phyloP scores from a whole-genome alignment of 768 basidiomycete genomes.

The Russula sp. region DNA sequence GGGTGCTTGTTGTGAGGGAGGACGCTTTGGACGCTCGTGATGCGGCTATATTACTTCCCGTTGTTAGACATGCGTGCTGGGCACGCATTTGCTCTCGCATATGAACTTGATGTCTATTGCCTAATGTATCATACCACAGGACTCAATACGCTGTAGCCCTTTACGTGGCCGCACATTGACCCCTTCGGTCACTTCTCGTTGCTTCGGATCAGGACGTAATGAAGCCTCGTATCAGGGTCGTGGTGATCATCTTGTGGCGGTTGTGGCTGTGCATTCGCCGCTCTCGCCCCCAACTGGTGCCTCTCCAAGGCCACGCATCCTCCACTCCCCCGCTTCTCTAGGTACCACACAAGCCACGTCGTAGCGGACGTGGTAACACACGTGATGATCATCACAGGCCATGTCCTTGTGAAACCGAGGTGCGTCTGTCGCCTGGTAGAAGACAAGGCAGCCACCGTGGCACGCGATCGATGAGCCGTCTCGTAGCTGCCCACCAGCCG shows the following conservation, averaged over 20 bases:
- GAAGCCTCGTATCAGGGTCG: background rate
- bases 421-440: constrained; percentile 69
- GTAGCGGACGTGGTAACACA: constrained; percentile 49
- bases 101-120: background rate
- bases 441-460: constrained; percentile 36
- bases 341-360: constrained; percentile 51
- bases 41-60: no score
- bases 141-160: background rate
- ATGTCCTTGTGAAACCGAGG: constrained; percentile 62
- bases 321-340: constrained; percentile 39
- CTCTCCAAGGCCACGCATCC: background rate
- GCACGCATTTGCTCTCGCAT: background rate
- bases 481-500: no score
- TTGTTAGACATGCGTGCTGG: background rate
- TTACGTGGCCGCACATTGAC: no score
- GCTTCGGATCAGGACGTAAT: background rate
- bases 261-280: no score
- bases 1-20: background rate
- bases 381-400: constrained; percentile 57
- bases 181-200: background rate
- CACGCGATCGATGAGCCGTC: no score
- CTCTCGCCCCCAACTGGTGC: background rate
- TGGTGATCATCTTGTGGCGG: background rate
- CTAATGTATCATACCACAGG: background rate
- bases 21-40: background rate